These are phyloP conservation scores for Pinus taeda DNA, from an alignment of 75 land plant species.

Conservation along the genomic window DNA sequence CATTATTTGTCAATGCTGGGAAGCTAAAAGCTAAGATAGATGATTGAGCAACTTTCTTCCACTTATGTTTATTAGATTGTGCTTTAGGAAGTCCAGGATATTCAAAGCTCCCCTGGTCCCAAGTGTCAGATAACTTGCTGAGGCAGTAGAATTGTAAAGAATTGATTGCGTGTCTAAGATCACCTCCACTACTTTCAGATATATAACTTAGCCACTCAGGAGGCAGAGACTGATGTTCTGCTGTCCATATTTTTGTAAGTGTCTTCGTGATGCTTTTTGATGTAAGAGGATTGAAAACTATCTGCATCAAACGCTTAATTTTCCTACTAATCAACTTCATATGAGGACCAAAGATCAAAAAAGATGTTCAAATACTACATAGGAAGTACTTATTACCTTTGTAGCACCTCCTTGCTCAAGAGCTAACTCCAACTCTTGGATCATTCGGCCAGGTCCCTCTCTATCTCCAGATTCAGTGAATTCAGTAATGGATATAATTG, in stretches of 20 bases:
- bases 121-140: slow-evolving; percentile 11
- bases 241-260: slow-evolving; percentile 54
- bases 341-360: background rate
- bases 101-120: slow-evolving; percentile 14
- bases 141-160: slow-evolving; percentile 74
- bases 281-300: slow-evolving; percentile 85
- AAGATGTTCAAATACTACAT: background rate
- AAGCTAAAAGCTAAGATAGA: background rate
- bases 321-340: background rate
- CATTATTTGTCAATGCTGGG: slow-evolving; percentile 3
- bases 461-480: slow-evolving; percentile 40
- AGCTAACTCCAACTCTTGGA: slow-evolving; percentile 46
- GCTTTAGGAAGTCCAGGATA: background rate
- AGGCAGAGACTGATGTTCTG: slow-evolving; percentile 41
- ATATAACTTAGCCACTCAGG: slow-evolving; percentile 54
- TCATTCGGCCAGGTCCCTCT: slow-evolving; percentile 11
- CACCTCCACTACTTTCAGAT: slow-evolving; percentile 81
- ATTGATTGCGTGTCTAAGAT: slow-evolving; percentile 83
- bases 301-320: slow-evolving; percentile 41
- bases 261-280: slow-evolving; percentile 66
- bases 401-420: slow-evolving; percentile 70
- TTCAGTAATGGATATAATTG: slow-evolving; percentile 64
- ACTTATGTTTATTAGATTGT: background rate
- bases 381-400: slow-evolving; percentile 48
- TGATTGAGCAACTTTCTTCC: slow-evolving; percentile 6